Conservation (phyloP, 2,329 filamentous ascomycete genomes). For the Achaetomium macrosporum region DNA sequence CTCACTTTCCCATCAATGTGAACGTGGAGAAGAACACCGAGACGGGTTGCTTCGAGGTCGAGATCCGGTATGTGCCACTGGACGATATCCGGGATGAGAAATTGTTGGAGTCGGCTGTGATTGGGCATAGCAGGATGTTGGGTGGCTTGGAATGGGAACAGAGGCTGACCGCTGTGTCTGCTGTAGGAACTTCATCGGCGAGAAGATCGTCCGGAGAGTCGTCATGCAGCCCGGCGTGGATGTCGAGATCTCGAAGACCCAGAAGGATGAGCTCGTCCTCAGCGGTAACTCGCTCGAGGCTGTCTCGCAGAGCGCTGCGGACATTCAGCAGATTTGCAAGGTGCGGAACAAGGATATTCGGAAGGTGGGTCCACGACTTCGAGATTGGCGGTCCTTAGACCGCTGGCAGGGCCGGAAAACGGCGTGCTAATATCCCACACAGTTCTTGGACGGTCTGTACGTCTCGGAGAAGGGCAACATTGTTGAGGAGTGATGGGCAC, state of each 20-base stretch:
- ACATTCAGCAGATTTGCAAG: slow-evolving; percentile 99
- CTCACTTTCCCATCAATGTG: slow-evolving; percentile 99
- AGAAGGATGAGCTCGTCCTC: slow-evolving; percentile 97
- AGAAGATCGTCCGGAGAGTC: slow-evolving; percentile 97
- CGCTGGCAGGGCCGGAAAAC: not conserved
- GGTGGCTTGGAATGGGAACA: not conserved
- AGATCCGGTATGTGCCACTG: slow-evolving; percentile 73
- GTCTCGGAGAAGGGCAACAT: slow-evolving; percentile 99
- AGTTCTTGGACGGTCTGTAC: slow-evolving; percentile 99
- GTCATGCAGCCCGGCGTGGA: slow-evolving; percentile 86
- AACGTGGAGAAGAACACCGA: slow-evolving; percentile 96
- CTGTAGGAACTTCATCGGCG: slow-evolving; percentile 91
- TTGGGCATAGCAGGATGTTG: not conserved
- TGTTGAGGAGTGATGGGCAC: slow-evolving; percentile 55
- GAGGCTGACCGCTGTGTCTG: slow-evolving; percentile 29
- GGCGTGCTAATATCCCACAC: slow-evolving; percentile 20
- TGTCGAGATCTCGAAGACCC: slow-evolving; percentile 79
- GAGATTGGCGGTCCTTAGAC: not conserved
- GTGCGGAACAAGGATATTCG: slow-evolving; percentile 99
- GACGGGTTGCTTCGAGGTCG: slow-evolving; percentile 81
- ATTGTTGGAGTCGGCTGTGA: not conserved
- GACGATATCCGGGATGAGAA: not conserved
- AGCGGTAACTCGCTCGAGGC: slow-evolving; percentile 92
- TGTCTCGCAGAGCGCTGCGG: slow-evolving; percentile 95
- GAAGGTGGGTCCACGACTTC: slow-evolving; percentile 57